phyloP scores from a whole-genome alignment of 805 yeast species.

The Ogataea methanolica region DNA sequence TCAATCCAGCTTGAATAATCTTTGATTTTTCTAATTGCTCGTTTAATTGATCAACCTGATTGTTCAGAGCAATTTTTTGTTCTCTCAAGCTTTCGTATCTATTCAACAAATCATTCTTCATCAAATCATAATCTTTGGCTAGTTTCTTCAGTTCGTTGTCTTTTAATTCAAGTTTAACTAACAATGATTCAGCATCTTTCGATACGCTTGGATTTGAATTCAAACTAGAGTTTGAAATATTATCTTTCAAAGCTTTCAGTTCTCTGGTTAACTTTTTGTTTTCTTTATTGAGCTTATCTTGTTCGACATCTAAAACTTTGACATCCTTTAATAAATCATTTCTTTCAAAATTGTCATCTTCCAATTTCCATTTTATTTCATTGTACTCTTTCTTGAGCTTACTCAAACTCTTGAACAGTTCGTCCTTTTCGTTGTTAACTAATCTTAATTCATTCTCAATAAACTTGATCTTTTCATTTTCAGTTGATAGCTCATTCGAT shows the following conservation, averaged over 20 bases:
- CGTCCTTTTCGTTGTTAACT: conserved; percentile 8
- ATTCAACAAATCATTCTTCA: conserved; percentile 29
- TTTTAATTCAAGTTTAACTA: conserved; percentile 11
- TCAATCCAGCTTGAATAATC: conserved; percentile 12
- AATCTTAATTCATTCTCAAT: conserved; percentile 13
- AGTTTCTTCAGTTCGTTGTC: conserved; percentile 16
- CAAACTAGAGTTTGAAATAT: conserved; percentile 1
- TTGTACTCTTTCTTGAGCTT: conserved; percentile 11
- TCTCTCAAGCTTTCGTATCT: conserved; percentile 21
- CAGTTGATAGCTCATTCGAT: conserved; percentile 1
- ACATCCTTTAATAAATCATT: conserved; percentile 13
- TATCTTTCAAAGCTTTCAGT: conserved; percentile 13
- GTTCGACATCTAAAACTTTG: conserved; percentile 16
- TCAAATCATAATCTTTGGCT: conserved; percentile 25
- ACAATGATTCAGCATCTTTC: conserved; percentile 1
- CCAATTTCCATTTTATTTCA: conserved; percentile 13
- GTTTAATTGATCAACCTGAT: conserved; percentile 26
- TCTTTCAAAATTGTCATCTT: conserved; percentile 11
- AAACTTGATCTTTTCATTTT: background rate
- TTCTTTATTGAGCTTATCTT: conserved; percentile 15
- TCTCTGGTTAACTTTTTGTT: conserved; percentile 18
- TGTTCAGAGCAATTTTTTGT: conserved; percentile 25
- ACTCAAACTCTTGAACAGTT: conserved; percentile 8
- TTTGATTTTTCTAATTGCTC: conserved; percentile 15
- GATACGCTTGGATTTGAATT: background rate